Evolutionary conservation across 179 eudicot genomes (phyloP).

Genomic region (Silene coronaria): DNA sequence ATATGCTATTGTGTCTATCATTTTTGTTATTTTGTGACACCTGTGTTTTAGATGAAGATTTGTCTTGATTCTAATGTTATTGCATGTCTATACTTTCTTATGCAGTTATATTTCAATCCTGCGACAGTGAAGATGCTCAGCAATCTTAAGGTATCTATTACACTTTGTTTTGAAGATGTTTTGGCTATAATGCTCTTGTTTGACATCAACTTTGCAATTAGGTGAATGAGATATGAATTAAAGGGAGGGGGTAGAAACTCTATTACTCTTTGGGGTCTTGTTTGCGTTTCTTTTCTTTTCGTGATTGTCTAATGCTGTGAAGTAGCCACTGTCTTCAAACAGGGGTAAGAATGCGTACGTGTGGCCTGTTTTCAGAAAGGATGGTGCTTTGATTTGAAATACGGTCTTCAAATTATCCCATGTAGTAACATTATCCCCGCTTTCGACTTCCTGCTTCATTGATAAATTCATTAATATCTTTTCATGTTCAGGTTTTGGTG

Average conservation of each 20-base stretch:
- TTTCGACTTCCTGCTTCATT: neutral
- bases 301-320: neutral
- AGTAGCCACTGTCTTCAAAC: neutral
- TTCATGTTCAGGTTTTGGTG: constrained; percentile 67
- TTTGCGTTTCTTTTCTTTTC: neutral
- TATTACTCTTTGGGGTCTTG: neutral
- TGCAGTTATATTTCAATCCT: constrained; percentile 90
- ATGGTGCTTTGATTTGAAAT: neutral
- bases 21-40: constrained; percentile 7
- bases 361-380: neutral
- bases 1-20: neutral
- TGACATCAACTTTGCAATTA: neutral
- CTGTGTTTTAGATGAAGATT: constrained; percentile 3
- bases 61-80: constrained; percentile 8
- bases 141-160: constrained; percentile 62
- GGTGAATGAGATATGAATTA: neutral
- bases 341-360: too few species aligned
- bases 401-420: neutral
- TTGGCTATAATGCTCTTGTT: neutral
- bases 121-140: constrained; percentile 96
- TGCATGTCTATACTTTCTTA: constrained; percentile 5
- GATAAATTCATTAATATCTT: neutral
- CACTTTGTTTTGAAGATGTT: constrained; percentile 1
- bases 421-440: neutral
- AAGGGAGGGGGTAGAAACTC: constrained; percentile 1